phyloP scores from a whole-genome alignment of 148 eudicot genomes.

The Salicornia ramosissima region DNA sequence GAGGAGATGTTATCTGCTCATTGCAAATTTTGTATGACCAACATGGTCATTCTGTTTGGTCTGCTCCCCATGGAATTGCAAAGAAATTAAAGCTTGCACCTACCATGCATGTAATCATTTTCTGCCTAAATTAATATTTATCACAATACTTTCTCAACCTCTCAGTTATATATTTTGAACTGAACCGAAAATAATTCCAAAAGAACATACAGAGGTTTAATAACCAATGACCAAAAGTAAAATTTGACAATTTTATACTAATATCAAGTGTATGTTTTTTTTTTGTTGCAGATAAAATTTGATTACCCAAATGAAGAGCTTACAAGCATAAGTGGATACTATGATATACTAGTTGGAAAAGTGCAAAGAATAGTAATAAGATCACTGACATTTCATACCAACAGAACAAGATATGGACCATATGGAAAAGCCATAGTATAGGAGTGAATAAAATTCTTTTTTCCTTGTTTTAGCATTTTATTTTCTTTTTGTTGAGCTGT shows the following conservation, averaged over 20 bases:
- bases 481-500: no score
- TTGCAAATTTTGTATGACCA: conserved; percentile 66
- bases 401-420: conserved; percentile 36
- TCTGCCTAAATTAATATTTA: neutral
- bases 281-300: conserved; percentile 28
- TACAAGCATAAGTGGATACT: conserved; percentile 31
- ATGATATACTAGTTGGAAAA: conserved; percentile 23
- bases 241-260: no score
- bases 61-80: conserved; percentile 44
- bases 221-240: no score
- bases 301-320: conserved; percentile 30
- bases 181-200: neutral
- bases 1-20: conserved; percentile 53
- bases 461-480: no score
- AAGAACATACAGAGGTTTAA: no score
- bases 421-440: conserved; percentile 40
- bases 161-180: neutral
- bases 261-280: no score
- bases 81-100: conserved; percentile 32
- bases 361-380: conserved; percentile 26
- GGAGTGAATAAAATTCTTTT: no score
- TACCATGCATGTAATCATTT: conserved; percentile 25
- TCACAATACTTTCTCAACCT: neutral
- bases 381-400: conserved; percentile 37
- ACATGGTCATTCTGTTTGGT: conserved; percentile 65